Conservation (phyloP, 257 asterid genomes). For the Ilex aquifolium region DNA sequence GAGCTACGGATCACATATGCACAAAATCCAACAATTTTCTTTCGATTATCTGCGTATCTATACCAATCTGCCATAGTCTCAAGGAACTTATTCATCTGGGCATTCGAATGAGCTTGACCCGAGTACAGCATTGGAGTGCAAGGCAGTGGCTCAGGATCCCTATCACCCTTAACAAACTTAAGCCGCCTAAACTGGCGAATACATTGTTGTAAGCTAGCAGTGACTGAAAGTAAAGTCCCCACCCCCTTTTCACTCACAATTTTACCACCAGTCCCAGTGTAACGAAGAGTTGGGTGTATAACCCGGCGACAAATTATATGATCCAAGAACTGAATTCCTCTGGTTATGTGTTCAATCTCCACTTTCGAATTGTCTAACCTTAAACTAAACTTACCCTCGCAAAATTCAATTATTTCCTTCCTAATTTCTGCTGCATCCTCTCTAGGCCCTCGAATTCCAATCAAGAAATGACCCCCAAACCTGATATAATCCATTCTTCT, state of each 20-base stretch:
- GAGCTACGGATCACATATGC: conserved; percentile 93
- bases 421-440: conserved; percentile 75
- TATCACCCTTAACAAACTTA: conserved; percentile 76
- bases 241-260: conserved; percentile 83
- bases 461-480: conserved; percentile 75
- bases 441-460: conserved; percentile 86
- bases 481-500: conserved; percentile 86
- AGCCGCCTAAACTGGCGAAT: conserved; percentile 74
- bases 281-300: conserved; percentile 84
- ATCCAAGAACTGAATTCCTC: conserved; percentile 87
- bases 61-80: conserved; percentile 99
- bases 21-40: conserved; percentile 89
- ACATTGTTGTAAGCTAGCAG: conserved; percentile 84
- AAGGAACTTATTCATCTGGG: conserved; percentile 89
- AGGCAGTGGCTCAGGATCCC: conserved; percentile 93
- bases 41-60: conserved; percentile 85
- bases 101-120: conserved; percentile 91
- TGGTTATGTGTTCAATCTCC: conserved; percentile 74
- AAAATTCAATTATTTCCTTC: conserved; percentile 67
- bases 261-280: conserved; percentile 76
- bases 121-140: conserved; percentile 96
- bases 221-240: conserved; percentile 86
- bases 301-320: conserved; percentile 81
- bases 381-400: conserved; percentile 48
- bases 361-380: conserved; percentile 73